Evolutionary conservation across 345 rosid species (phyloP), one percentile per base, ranked within the genome.

Genomic region (Pistacia atlantica): DNA sequence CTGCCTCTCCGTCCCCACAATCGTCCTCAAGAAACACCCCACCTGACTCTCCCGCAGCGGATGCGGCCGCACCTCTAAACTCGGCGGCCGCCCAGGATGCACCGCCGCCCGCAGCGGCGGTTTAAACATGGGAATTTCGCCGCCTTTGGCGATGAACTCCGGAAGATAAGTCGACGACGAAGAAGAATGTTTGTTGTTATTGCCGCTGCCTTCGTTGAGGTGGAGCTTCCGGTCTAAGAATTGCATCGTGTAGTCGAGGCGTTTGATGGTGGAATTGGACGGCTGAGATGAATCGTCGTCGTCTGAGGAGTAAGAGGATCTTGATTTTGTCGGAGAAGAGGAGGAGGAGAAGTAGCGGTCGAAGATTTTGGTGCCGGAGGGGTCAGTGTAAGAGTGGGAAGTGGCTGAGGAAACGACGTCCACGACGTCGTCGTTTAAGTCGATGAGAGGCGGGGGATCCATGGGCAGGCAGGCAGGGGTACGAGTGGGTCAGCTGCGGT

Each of bases 231-330:
- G 89, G 83, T 95, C 98, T 3, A 95, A 87, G 84, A 95, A 93
- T 13, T 92, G 92, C 78, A 95, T 89, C 98, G 92, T 95, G 90
- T 83, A 86, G 73, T 95, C 98, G 76, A 95, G 93, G 58, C 98
- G 97, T 52, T 83, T 87, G 82, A 79, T 80, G 70, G 93, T 86
- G n/a, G 89, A 82, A 61, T 75, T 54, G 18, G 84, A 73, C n/a
- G 85, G 82, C 57, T 77, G 86, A 3, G 79, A 76, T 22, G 82
- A 88, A 68, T 76, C 83, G 6, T 55, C 92, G 6, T 85, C 92
- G 71, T 77, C 84, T 2, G 86, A 82, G 13, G 86, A 84, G n/a
- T 84, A 69, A 3, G 42, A 38, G 42, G 42, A 38, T 38, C 42
- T 38, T 38, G 42, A 38, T 38, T 6, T 38, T 6, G 42, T 38